Conservation (phyloP, 116 monocot species). For the Cymodocea nodosa region DNA sequence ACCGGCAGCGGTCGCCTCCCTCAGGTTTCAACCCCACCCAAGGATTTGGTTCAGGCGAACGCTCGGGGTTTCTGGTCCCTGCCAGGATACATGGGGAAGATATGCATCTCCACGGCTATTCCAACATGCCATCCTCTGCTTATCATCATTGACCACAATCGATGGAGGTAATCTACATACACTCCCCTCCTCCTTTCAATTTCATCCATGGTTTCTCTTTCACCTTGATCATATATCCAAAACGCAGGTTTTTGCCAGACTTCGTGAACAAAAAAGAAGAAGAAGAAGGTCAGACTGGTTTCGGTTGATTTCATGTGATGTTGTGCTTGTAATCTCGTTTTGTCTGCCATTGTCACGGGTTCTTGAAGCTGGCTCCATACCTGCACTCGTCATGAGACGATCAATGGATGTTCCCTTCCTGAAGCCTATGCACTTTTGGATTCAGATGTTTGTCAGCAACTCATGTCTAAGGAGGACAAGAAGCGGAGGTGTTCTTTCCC, state of each 20-base stretch:
- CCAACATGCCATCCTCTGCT: slow-evolving; percentile 7
- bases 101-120: neutral
- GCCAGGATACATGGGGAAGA: slow-evolving; percentile 20
- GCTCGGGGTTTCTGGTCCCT: slow-evolving; percentile 16
- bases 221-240: too few relatives aligned
- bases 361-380: neutral
- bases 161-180: neutral
- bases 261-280: neutral
- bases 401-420: too few relatives aligned
- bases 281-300: neutral
- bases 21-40: neutral
- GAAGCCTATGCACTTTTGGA: too few relatives aligned
- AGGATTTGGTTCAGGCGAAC: neutral
- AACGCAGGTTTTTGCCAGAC: too few relatives aligned
- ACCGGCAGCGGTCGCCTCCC: slow-evolving; percentile 1
- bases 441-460: too few relatives aligned
- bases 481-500: too few relatives aligned
- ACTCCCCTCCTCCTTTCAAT: too few relatives aligned
- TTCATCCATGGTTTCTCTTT: too few relatives aligned
- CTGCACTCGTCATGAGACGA: too few relatives aligned
- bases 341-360: neutral
- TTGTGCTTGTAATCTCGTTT: neutral
- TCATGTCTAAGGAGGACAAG: too few relatives aligned
- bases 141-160: slow-evolving; percentile 2
- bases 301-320: too few relatives aligned